Conservation (phyloP, 2,329 filamentous ascomycete genomes). For the Aspergillus sp. region DNA sequence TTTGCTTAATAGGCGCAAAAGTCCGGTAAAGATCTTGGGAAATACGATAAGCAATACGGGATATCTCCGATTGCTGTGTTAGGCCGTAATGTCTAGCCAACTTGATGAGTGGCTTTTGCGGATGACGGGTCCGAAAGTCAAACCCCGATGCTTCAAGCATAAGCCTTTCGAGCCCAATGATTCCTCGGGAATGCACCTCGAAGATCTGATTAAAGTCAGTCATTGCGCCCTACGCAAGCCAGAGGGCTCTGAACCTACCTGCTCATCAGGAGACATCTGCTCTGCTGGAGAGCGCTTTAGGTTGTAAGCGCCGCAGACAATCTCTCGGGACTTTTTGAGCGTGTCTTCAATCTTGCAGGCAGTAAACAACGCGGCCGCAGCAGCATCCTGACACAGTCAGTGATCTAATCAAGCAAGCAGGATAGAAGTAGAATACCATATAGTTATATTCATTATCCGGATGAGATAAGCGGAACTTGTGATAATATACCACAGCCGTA, state of each 20-base stretch:
- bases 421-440: conserved; percentile 31
- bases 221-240: neutral
- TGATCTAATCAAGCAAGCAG: neutral
- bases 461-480: conserved; percentile 83
- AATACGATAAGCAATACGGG: conserved; percentile 68
- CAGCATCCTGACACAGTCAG: conserved; percentile 59
- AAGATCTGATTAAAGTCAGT: conserved; percentile 54
- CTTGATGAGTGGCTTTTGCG: conserved; percentile 79
- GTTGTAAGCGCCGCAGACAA: conserved; percentile 85
- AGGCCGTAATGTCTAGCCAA: conserved; percentile 57
- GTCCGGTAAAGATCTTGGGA: conserved; percentile 88
- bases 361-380: conserved; percentile 79
- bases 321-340: conserved; percentile 90
- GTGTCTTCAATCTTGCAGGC: conserved; percentile 98
- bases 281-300: conserved; percentile 64
- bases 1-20: conserved; percentile 85
- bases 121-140: conserved; percentile 84
- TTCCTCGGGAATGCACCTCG: conserved; percentile 67
- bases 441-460: conserved; percentile 80
- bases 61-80: conserved; percentile 49
- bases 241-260: conserved; percentile 45
- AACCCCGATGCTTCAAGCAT: conserved; percentile 91
- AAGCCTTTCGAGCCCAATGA: conserved; percentile 83
- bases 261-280: conserved; percentile 70
- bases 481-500: conserved; percentile 86